phyloP scores from a whole-genome alignment of 495 filamentous ascomycete genomes.

The Daldinia caldariorum region DNA sequence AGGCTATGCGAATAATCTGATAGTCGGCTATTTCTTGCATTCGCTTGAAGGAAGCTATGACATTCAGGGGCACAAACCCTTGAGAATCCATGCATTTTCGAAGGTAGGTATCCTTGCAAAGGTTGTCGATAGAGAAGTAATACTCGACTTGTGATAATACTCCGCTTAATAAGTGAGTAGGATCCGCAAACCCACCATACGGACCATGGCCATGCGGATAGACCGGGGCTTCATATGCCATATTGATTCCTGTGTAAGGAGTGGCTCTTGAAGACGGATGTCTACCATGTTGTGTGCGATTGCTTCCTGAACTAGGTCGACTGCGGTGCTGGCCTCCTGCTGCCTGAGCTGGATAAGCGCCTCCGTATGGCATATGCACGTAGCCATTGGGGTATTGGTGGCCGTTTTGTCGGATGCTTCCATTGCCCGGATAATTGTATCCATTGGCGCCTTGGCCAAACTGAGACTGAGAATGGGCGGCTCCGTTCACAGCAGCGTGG shows the following conservation, averaged over 20 bases:
- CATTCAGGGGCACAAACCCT: conserved; percentile 82
- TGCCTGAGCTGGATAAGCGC: conserved; percentile 33
- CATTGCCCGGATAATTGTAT: conserved; percentile 33
- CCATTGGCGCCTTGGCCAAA: conserved; percentile 28
- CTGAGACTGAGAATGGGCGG: conserved; percentile 38
- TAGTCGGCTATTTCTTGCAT: conserved; percentile 77
- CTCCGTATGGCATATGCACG: conserved; percentile 44
- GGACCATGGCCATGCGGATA: conserved; percentile 72
- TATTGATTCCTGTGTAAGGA: conserved; percentile 48
- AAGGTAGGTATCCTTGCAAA: conserved; percentile 92
- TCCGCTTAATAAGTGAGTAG: conserved; percentile 58
- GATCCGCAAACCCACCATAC: conserved; percentile 68
- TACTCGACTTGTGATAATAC: conserved; percentile 80
- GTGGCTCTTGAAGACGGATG: conserved; percentile 39
- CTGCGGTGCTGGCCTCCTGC: conserved; percentile 31
- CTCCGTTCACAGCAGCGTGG: conserved; percentile 31
- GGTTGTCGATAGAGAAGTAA: conserved; percentile 96
- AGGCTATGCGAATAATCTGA: conserved; percentile 77
- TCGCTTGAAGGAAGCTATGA: conserved; percentile 85
- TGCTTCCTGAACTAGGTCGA: conserved; percentile 38
- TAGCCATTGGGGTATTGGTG: conserved; percentile 51
- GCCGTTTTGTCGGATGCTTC: conserved; percentile 62
- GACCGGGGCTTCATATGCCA: conserved; percentile 58
- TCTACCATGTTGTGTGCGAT: conserved; percentile 36
- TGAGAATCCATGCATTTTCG: conserved; percentile 92